Percentiles rank a stretch among this genome's conserved stretches.
phyloP scores from a whole-genome alignment of 2,329 filamentous ascomycete genomes.

The Ophiostoma perfectum region DNA sequence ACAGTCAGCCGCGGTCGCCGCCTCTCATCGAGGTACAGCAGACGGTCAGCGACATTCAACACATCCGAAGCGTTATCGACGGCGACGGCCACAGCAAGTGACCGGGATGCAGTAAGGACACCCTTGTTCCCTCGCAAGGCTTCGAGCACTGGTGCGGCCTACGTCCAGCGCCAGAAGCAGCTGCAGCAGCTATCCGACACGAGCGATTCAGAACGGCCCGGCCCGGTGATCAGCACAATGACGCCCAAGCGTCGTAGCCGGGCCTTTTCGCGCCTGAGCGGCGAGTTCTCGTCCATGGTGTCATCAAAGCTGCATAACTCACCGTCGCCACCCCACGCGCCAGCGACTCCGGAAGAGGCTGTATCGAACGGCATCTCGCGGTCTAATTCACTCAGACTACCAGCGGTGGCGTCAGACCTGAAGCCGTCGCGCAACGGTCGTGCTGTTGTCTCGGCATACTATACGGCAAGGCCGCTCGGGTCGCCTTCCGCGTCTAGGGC shows the following conservation, averaged over 20 bases:
- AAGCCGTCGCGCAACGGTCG: conserved; percentile 11
- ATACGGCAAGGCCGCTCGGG: conserved; percentile 16
- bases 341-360: background rate
- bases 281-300: conserved; percentile 19
- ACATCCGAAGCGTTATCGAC: conserved; percentile 14
- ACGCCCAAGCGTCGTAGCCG: conserved; percentile 17
- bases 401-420: background rate
- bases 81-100: background rate
- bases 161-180: conserved; percentile 39
- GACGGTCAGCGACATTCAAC: conserved; percentile 20
- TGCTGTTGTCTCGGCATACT: conserved; percentile 22
- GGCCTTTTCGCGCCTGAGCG: conserved; percentile 16
- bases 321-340: conserved; percentile 15
- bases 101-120: conserved; percentile 21
- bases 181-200: conserved; percentile 28
- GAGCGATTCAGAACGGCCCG: conserved; percentile 26
- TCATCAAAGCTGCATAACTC: conserved; percentile 16
- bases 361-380: conserved; percentile 1
- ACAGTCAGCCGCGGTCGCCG: conserved; percentile 19
- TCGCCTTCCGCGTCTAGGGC: background rate
- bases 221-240: background rate
- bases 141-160: conserved; percentile 44
- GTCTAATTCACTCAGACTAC: background rate
- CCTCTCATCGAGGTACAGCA: conserved; percentile 17
- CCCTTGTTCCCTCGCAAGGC: conserved; percentile 36